Base-by-base conservation (phyloP, 805 yeast species). In the Sugiyamaella valdiviana region DNA sequence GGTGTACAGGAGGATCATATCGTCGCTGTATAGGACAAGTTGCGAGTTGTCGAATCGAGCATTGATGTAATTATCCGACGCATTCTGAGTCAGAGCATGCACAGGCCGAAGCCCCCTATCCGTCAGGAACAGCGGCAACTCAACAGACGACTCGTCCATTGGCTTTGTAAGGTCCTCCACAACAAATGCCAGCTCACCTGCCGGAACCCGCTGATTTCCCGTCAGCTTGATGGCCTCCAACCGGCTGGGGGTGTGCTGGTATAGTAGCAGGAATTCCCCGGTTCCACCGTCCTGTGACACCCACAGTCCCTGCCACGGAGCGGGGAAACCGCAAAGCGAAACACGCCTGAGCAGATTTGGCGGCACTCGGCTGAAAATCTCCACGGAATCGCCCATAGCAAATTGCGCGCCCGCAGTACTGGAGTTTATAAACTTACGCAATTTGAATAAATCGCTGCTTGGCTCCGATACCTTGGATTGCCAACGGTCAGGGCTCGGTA, bases 151-250 rank as follows among this genome's bases (percentile, higher is more conserved):
- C 10, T 12, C 10, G 14, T 26, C 32, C 10, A n/a, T 2, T n/a
- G 14, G 2, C 9, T 7, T 26, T 12, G 9, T 10, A 26, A 45
- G 42, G 39, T 60, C 60, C 14, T 56, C 61, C 14, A 55, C 59
- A n/a, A 48, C 42, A 40, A 62, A 59, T n/a, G 52, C 44, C 23
- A 43, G 36, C 45, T 60, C 65, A 5, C 63, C 64, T 5, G 64
- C 53, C 14, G 63, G 64, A 3, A 61, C 54, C 21, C 45, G 46
- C 43, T 43, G 36, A 21, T 49, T 56, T 2, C 61, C 63, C 0
- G 66, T 62, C n/a, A 62, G 47, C 40, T 60, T 59, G 36, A 60
- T 54, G 6, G 60, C 65, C 42, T 60, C 60, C 10, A 62, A 49
- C 20, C 58, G 44, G n/a, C 43, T 42, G n/a, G 51, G 37, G 12